Evolutionary conservation across 1,284 basidiomycete species (phyloP), one percentile per base, ranked within the genome.

Genomic region (Clitocybe nebularis): DNA sequence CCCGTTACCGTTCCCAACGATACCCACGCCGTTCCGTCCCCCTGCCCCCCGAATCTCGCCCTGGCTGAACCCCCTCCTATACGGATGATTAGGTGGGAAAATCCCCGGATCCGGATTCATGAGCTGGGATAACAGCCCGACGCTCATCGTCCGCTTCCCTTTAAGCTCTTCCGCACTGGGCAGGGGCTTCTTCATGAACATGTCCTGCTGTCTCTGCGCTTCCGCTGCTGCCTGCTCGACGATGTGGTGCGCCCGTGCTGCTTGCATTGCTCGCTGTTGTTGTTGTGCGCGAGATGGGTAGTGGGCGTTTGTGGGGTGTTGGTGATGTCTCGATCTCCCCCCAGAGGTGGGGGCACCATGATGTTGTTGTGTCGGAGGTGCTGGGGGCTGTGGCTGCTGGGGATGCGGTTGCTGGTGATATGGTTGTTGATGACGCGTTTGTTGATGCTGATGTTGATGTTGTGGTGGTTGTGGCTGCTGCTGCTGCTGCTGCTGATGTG

Each of bases 41-140:
- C 41, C 30, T 34, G 44, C 50, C 16, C 43, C 45, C 30, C 38
- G 43, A 48, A 63, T 60, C 62, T 69, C 47, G 53, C 67, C 55
- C 68, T 65, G 61, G 72, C 83, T 62, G 43, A 67, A 70, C n/a
- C 66, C 75, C 11, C 65, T 55, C 39, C 77, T 67, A 58, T 78
- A 80, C 1, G 80, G 77, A 58, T 82, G 83, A 32, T 66, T 71
- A 0, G 62, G 58, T 4, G 81, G 81, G 57, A 85, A 77, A 13
- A 78, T 61, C 16, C 63, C 55, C 14, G 81, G 80, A 53, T 83
- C 73, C 0, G 85, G 85, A 51, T 87, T 82, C 68, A 89, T 72
- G 28, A 89, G 62, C 56, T 77, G 75, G 17, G 77, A 77, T 37
- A 88, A 66, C 33, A 85, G 59, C 4, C 86, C 85, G 0, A 62